Base-by-base conservation (phyloP, 768 basidiomycete species). In the Pleurotus citrinopileatus region DNA sequence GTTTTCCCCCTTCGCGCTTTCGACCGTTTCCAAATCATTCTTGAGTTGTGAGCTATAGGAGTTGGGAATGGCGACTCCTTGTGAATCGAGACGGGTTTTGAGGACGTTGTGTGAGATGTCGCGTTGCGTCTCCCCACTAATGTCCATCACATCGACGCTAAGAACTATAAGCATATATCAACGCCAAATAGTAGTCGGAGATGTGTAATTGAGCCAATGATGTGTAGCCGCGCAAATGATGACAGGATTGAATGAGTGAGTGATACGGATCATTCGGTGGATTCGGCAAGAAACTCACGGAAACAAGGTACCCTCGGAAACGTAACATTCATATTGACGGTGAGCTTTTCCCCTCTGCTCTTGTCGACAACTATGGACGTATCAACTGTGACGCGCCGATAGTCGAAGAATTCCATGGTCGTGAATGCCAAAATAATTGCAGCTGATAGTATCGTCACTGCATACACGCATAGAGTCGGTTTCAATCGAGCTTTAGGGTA, bases 221-320 rank as follows among this genome's bases (percentile, higher is more conserved):
- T 19, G 19, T 19, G 38, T 13, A 19, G 12, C 7, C 7, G 19
- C 15, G 38, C 38, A 19, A 40, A 19, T 13, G 45, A 17, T n/a
- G n/a, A 3, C 27, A 34, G 32, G 28, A 36, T 1, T 55, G 17
- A 28, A 19, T 22, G 27, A 23, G 34, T 34, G 13, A 51, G 34
- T 40, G 28, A 38, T 32, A 44, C 28, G 45, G 46, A 53, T 22
- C 26, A 17, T 12, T 37, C 7, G 29, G 48, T 36, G 48, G 28
- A n/a, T 36, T 12, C 34, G 19, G n/a, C 20, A 26, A 10, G 53
- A 15, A 26, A 81, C 94, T 75, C 68, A 98, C 96, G 76, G 73
- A 96, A 98, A 71, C 97, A 99, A 23, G 97, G 97, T 28, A 99
- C 94, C 63, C 92, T 81, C 1, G 97, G 96, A 73, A 98, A 99